Percentiles rank a stretch among this genome's conserved stretches.
Evolutionary conservation across 306 rosid species (phyloP).

Genomic region (Canavalia gladiata): DNA sequence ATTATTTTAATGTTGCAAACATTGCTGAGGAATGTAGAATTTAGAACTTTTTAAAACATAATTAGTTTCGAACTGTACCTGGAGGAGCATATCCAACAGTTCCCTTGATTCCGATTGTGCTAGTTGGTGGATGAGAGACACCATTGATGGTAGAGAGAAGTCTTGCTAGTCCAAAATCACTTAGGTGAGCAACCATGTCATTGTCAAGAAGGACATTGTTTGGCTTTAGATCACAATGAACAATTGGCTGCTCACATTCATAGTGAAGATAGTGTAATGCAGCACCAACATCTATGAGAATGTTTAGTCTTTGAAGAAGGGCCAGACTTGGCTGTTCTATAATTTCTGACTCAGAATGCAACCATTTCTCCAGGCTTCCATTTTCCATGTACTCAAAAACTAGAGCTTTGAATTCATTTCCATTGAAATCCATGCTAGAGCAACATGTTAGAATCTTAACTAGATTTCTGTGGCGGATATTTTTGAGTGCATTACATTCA

Average conservation of each 20-base stretch:
- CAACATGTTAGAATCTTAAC: constrained; percentile 46
- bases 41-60: background rate
- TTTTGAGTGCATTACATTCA: constrained; percentile 44
- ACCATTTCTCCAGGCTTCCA: constrained; percentile 47
- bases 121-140: constrained; percentile 19
- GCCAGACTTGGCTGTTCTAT: background rate
- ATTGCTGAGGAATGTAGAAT: background rate
- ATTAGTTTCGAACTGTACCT: constrained; percentile 21
- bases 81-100: constrained; percentile 43
- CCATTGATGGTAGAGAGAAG: constrained; percentile 36
- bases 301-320: constrained; percentile 40
- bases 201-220: constrained; percentile 39
- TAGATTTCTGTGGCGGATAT: constrained; percentile 43
- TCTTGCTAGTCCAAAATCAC: constrained; percentile 44
- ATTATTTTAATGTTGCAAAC: too few species aligned
- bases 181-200: constrained; percentile 33
- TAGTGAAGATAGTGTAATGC: constrained; percentile 43
- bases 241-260: constrained; percentile 31
- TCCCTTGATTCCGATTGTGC: constrained; percentile 41
- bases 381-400: constrained; percentile 43
- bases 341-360: background rate
- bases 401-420: constrained; percentile 46
- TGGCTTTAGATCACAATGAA: constrained; percentile 51
- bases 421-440: constrained; percentile 39
- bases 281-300: constrained; percentile 43